These are phyloP conservation scores for Fusarium nodosum DNA, from an alignment of 2,329 filamentous ascomycete genomes.

Conservation along the genomic window DNA sequence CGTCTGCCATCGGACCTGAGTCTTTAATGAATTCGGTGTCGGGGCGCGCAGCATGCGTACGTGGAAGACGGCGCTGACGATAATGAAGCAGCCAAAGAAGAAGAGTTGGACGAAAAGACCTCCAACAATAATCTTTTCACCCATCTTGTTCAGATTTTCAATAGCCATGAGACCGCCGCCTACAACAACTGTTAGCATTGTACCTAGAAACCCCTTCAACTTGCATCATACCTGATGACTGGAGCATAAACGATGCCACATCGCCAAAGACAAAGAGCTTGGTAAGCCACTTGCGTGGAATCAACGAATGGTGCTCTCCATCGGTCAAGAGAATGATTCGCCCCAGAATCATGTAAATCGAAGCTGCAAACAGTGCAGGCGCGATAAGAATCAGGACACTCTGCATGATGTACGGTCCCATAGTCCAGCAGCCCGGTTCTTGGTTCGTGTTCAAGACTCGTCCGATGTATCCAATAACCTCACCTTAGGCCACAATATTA, in stretches of 20 bases:
- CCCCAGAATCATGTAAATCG: conserved; percentile 63
- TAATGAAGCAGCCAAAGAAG: conserved; percentile 67
- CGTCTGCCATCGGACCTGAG: conserved; percentile 52
- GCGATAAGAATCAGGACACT: conserved; percentile 56
- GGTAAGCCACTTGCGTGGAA: conserved; percentile 61
- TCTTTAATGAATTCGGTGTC: conserved; percentile 20
- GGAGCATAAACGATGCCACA: conserved; percentile 59
- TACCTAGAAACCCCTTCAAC: background rate
- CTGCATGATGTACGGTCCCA: conserved; percentile 58
- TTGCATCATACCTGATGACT: conserved; percentile 35
- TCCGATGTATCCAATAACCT: conserved; percentile 60
- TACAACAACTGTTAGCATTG: conserved; percentile 11
- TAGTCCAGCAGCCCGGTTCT: conserved; percentile 54
- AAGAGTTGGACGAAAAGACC: conserved; percentile 68
- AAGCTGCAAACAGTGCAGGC: conserved; percentile 61
- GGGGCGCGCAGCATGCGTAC: conserved; percentile 40
- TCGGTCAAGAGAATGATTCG: conserved; percentile 56
- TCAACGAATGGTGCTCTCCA: conserved; percentile 57
- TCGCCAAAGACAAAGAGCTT: conserved; percentile 68
- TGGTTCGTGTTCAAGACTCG: conserved; percentile 60
- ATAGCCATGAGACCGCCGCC: conserved; percentile 47
- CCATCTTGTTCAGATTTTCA: conserved; percentile 47
- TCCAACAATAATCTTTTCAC: conserved; percentile 63
- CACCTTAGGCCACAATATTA: conserved; percentile 32
- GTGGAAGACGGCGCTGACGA: conserved; percentile 62